A percentile compares a stretch with the other conserved stretches of the same genome.
phyloP scores from a whole-genome alignment of 768 basidiomycete species.

The Lactarius psammicola region DNA sequence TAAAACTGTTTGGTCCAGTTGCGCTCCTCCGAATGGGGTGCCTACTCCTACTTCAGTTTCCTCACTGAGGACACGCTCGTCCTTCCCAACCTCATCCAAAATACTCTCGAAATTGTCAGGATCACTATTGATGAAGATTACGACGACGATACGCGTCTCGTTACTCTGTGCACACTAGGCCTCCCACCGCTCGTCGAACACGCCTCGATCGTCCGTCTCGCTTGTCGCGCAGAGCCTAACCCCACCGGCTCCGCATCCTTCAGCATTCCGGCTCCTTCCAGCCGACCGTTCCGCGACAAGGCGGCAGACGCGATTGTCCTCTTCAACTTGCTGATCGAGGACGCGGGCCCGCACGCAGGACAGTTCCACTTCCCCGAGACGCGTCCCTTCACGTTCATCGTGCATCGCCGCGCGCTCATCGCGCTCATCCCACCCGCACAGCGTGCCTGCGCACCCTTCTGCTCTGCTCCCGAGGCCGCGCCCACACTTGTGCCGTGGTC shows the following conservation, averaged over 20 bases:
- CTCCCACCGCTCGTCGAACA: slow-evolving; percentile 26
- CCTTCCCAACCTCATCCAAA: slow-evolving; percentile 30
- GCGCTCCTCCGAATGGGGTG: slow-evolving; percentile 17
- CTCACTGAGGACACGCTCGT: slow-evolving; percentile 32
- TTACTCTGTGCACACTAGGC: slow-evolving; percentile 27
- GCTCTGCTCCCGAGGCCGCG: neutral
- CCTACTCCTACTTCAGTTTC: slow-evolving; percentile 34
- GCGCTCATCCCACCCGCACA: slow-evolving; percentile 6
- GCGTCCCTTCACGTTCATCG: slow-evolving; percentile 31
- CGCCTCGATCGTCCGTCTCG: slow-evolving; percentile 30
- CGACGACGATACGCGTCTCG: slow-evolving; percentile 13
- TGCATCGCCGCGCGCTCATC: slow-evolving; percentile 31
- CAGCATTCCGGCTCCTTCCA: neutral
- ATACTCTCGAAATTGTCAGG: slow-evolving; percentile 30
- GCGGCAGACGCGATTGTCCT: slow-evolving; percentile 32
- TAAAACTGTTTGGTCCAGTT: slow-evolving; percentile 14
- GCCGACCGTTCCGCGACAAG: slow-evolving; percentile 30
- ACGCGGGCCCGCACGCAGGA: neutral
- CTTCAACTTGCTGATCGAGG: slow-evolving; percentile 30
- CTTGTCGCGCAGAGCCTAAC: slow-evolving; percentile 35
- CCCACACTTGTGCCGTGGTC: slow-evolving; percentile 26
- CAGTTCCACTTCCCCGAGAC: slow-evolving; percentile 17
- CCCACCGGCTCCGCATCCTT: slow-evolving; percentile 14
- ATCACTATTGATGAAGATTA: slow-evolving; percentile 7
- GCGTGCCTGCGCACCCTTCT: slow-evolving; percentile 11